Evolutionary conservation across 169 alveolate species (phyloP), one percentile per base, ranked within the genome.

Genomic region (Plasmodium billcollinsi): DNA sequence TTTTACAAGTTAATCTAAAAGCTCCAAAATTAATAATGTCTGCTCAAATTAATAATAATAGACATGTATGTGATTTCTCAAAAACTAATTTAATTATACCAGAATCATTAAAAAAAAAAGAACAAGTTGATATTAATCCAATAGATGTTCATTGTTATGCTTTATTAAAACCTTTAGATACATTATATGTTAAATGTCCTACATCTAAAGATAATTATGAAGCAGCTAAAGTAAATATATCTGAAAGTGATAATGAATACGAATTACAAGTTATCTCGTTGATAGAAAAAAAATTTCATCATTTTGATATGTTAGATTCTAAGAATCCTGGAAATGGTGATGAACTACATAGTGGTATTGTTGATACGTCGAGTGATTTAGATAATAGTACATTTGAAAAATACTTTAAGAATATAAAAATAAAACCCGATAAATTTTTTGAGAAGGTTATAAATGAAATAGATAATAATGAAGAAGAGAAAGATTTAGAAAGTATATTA

Each of bases 181-280:
- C 50, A 4, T 56, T 83, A 4, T 83, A 67, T 54, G 91, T 83
- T 1, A 83, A 83, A 70, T 83, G 91, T 43, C 91, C 91, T 18
- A 83, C 91, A 29, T 63, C 12, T 5, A 83, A 69, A 3, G 65
- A 26, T n/a, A 24, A 43, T 15, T 83, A 83, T 26, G 65, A 11
- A 0, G 20, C 21, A 14, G 91, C 91, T 4, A 71, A 70, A 29
- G 65, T 15, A 5, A 69, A 20, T 2, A 63, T 3, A 11, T 15
- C 24, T 18, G 83, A 70, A 12, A 74, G 20, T 2, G 86, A 83
- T 18, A 76, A 78, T n/a, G 89, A 78, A 45, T 33, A 20, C 2
- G 72, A 52, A 3, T 50, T 65, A 33, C 56, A 58, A 6, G 54
- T 78, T 6, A 78, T 59, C 15, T 14, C 75, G 0, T 39, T 78